These are phyloP conservation scores for Cairneyella variabilis DNA, from an alignment of 495 filamentous ascomycete species.

Conservation along the genomic window DNA sequence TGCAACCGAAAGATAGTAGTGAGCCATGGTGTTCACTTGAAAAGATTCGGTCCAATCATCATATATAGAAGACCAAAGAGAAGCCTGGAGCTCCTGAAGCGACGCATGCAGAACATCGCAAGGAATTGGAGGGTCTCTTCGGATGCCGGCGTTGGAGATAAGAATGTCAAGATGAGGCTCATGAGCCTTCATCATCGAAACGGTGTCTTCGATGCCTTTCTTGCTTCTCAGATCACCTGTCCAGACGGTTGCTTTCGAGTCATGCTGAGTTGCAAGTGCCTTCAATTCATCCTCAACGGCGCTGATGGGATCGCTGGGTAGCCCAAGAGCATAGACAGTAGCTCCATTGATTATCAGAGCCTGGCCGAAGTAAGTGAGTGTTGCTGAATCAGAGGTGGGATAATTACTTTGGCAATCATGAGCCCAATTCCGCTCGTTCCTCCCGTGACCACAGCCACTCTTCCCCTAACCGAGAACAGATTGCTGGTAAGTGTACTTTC, in stretches of 20 bases:
- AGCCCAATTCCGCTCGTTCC: conserved; percentile 42
- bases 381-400: too few relatives aligned
- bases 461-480: conserved; percentile 32
- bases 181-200: conserved; percentile 20
- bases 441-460: conserved; percentile 40
- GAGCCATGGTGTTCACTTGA: conserved; percentile 38
- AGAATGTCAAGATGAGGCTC: conserved; percentile 38
- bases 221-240: conserved; percentile 39
- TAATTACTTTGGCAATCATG: conserved; percentile 38
- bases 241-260: too few relatives aligned
- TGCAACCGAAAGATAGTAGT: conserved; percentile 41
- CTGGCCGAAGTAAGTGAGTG: too few relatives aligned
- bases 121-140: conserved; percentile 34
- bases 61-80: conserved; percentile 38
- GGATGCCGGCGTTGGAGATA: conserved; percentile 43
- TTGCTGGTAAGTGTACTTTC: too few relatives aligned
- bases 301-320: conserved; percentile 34
- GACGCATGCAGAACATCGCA: conserved; percentile 38
- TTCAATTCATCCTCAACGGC: conserved; percentile 33
- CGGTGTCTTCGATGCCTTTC: conserved; percentile 29
- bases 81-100: conserved; percentile 34
- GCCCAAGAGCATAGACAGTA: conserved; percentile 37
- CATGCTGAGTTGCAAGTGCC: too few relatives aligned
- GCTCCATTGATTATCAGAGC: conserved; percentile 40
- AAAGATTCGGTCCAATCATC: conserved; percentile 39